Base-by-base conservation (phyloP, 2,329 filamentous ascomycete species). In the Exutisphaerella laricina region DNA sequence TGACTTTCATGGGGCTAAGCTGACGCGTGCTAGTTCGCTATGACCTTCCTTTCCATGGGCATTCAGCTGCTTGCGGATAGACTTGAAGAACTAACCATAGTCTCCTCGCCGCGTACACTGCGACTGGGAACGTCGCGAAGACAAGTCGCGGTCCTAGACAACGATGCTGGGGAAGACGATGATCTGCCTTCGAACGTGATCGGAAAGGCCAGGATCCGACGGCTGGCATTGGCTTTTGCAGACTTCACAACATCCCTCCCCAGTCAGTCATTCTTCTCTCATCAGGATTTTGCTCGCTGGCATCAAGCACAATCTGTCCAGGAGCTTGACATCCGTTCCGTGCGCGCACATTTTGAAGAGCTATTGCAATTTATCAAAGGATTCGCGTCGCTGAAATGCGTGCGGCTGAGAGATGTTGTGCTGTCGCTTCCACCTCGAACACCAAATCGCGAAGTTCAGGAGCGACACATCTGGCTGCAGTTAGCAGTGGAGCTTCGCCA, bases 401-500 rank as follows among this genome's bases (percentile, higher is more conserved):
- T 38, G 10, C 14, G 18, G 3, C 20, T 35, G 6, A 22, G 17
- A 28, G 29, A 29, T n/a, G 25, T 17, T 14, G 12, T 29, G 10
- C 37, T 45, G 13, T n/a, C 8, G 8, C 9, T 28, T 14, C 10
- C 18, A 10, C 16, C 18, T 6, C 30, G 12, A 10, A 17, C 14
- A 10, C 31, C 13, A 10, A 17, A 14, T 18, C 29, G 20, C 22
- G 18, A 18, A 12, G 39, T 32, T 9, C 22, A 26, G 14, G 25
- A 41, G 32, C 31, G 33, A 20, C 39, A 40, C 31, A 30, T 44
- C 12, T 54, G 48, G 46, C 46, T 48, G 9, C 35, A 30, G 4
- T 45, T 53, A 14, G 33, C 34, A 9, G 47, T 51, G 9, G 40
- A 46, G 21, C 16, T 53, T 9, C 50, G 50, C 14, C 40, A 33